These are phyloP conservation scores for Linum trigynum DNA, from an alignment of 345 rosid species.

Conservation along the genomic window DNA sequence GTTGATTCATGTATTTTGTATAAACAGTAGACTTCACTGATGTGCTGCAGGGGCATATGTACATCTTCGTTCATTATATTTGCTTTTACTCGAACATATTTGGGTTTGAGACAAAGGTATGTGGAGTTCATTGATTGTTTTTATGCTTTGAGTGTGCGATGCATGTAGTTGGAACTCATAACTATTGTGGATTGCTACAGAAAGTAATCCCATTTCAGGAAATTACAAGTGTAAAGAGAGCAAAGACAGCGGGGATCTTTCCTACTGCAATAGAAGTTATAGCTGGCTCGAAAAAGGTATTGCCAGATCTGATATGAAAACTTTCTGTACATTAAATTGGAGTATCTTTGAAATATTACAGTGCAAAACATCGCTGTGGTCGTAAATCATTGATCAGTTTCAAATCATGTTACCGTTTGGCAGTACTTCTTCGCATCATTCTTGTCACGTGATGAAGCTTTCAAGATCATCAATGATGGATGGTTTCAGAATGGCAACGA, in stretches of 20 bases:
- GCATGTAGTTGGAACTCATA: constrained; percentile 6
- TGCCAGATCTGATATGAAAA: not conserved
- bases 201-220: constrained; percentile 65
- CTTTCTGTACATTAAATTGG: too few relatives aligned
- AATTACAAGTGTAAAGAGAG: constrained; percentile 66
- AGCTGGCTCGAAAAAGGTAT: constrained; percentile 81
- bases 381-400: not conserved
- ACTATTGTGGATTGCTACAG: constrained; percentile 30
- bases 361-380: not conserved
- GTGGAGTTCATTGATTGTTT: constrained; percentile 3
- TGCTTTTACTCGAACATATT: constrained; percentile 98
- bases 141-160: constrained; percentile 10
- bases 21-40: constrained; percentile 11
- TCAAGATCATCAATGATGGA: constrained; percentile 52
- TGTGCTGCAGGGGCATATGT: constrained; percentile 84
- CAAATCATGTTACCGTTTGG: constrained; percentile 21
- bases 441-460: constrained; percentile 62
- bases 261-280: constrained; percentile 89
- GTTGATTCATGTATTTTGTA: not conserved
- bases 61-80: constrained; percentile 61
- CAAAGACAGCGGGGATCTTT: constrained; percentile 93
- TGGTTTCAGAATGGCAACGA: constrained; percentile 39
- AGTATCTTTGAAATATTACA: not conserved
- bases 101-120: constrained; percentile 98
- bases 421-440: constrained; percentile 72